Evolutionary conservation across 371 early-diverging fungal genomes (phyloP).

Genomic region (Rhizopus sp.): DNA sequence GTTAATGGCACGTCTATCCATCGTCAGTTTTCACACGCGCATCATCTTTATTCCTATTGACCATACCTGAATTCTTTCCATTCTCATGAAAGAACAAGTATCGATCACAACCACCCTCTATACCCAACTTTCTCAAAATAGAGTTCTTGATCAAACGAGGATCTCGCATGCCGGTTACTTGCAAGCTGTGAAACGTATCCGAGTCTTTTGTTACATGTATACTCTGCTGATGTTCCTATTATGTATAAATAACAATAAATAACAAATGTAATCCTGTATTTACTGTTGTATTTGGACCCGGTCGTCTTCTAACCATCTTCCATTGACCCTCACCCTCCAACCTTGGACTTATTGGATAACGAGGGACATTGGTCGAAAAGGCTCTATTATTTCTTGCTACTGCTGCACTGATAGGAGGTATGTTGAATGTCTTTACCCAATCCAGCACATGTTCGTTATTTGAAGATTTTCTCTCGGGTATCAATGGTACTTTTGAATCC

Average conservation of each 20-base stretch:
- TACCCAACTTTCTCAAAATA: constrained; percentile 42
- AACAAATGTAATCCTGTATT: neutral
- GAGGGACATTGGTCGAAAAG: neutral
- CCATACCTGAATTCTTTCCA: constrained; percentile 39
- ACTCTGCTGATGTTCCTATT: constrained; percentile 4
- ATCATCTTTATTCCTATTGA: neutral
- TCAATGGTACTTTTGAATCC: constrained; percentile 19
- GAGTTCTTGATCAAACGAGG: constrained; percentile 35
- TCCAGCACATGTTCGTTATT: constrained; percentile 28
- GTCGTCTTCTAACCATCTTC: constrained; percentile 24
- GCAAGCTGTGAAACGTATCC: constrained; percentile 42
- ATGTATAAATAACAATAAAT: neutral
- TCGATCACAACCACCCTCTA: constrained; percentile 31
- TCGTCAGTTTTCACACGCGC: no score
- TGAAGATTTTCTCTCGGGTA: constrained; percentile 34
- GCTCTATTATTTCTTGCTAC: neutral
- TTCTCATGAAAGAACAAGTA: constrained; percentile 50
- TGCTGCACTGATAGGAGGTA: constrained; percentile 11
- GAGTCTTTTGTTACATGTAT: constrained; percentile 37
- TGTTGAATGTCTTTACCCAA: constrained; percentile 26
- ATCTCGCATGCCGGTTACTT: constrained; percentile 47
- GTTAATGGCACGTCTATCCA: constrained; percentile 35
- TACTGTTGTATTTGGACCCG: neutral
- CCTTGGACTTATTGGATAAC: constrained; percentile 13
- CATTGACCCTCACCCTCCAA: constrained; percentile 16